phyloP scores from a whole-genome alignment of 2,329 filamentous ascomycete genomes.

The Ascochyta clinopodiicola region DNA sequence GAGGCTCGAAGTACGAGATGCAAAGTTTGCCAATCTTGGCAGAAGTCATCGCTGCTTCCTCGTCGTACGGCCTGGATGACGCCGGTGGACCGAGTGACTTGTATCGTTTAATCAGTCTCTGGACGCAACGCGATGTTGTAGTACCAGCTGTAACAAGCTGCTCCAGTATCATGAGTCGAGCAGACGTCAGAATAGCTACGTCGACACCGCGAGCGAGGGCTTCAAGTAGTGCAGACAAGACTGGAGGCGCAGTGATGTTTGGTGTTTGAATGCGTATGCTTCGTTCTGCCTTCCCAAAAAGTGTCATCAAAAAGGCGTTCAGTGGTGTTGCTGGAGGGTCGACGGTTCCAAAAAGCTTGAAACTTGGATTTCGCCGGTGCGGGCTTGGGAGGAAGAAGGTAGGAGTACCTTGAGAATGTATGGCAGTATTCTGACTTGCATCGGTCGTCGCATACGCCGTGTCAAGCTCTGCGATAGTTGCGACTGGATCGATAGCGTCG shows the following conservation, averaged over 20 bases:
- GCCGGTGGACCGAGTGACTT: constrained; percentile 14
- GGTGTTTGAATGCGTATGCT: constrained; percentile 76
- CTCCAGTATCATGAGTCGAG: constrained; percentile 76
- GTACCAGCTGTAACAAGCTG: constrained; percentile 82
- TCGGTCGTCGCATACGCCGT: neutral
- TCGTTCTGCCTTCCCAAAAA: constrained; percentile 64
- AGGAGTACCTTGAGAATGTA: constrained; percentile 42
- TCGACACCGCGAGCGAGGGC: constrained; percentile 71
- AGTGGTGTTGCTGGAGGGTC: constrained; percentile 70
- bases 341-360: constrained; percentile 53
- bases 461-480: too few relatives aligned
- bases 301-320: constrained; percentile 68
- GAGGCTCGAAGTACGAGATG: constrained; percentile 64
- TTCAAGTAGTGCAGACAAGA: constrained; percentile 65
- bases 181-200: constrained; percentile 71
- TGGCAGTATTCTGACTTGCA: neutral
- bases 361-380: constrained; percentile 72
- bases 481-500: too few relatives aligned
- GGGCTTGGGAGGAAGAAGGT: constrained; percentile 76
- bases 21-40: constrained; percentile 56
- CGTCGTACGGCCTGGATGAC: constrained; percentile 13
- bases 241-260: constrained; percentile 73
- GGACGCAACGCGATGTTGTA: constrained; percentile 71
- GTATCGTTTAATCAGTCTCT: constrained; percentile 64
- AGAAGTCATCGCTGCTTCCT: constrained; percentile 38